A percentile compares a stretch with the other conserved stretches of the same genome.
Conservation (phyloP, 2,329 filamentous ascomycete genomes). For the Penicillium sumatraense region DNA sequence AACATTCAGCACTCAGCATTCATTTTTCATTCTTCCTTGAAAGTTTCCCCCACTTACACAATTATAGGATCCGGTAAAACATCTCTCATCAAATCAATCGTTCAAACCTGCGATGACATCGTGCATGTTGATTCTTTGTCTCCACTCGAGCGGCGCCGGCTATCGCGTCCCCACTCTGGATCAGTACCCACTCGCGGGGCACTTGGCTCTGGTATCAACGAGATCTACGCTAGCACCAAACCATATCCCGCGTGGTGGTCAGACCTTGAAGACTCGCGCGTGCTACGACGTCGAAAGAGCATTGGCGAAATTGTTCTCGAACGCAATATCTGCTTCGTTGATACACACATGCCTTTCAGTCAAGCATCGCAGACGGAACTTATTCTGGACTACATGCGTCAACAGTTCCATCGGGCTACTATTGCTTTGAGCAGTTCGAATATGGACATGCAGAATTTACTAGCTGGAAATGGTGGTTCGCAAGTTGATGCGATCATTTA, state of each 20-base stretch:
- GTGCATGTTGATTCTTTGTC: constrained; percentile 79
- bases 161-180: constrained; percentile 26
- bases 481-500: constrained; percentile 88
- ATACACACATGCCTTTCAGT: constrained; percentile 70
- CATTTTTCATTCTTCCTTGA: too few species aligned
- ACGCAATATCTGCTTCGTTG: constrained; percentile 91
- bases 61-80: constrained; percentile 79
- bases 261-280: constrained; percentile 70
- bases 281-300: constrained; percentile 69
- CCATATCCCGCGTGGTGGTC: constrained; percentile 91
- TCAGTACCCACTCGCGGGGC: constrained; percentile 20
- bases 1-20: too few species aligned
- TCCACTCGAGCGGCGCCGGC: constrained; percentile 27
- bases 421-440: constrained; percentile 68
- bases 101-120: constrained; percentile 86
- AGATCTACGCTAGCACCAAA: constrained; percentile 79
- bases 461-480: constrained; percentile 80
- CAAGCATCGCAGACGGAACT: constrained; percentile 59
- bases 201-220: constrained; percentile 54
- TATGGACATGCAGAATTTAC: constrained; percentile 73
- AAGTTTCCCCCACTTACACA: neutral
- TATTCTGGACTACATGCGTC: constrained; percentile 74
- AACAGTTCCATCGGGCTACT: constrained; percentile 67
- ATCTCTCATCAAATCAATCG: constrained; percentile 83
- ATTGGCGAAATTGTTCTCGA: constrained; percentile 79